These are phyloP conservation scores for Tylopilus microsporus DNA, from an alignment of 1,284 basidiomycete species.

Conservation along the genomic window DNA sequence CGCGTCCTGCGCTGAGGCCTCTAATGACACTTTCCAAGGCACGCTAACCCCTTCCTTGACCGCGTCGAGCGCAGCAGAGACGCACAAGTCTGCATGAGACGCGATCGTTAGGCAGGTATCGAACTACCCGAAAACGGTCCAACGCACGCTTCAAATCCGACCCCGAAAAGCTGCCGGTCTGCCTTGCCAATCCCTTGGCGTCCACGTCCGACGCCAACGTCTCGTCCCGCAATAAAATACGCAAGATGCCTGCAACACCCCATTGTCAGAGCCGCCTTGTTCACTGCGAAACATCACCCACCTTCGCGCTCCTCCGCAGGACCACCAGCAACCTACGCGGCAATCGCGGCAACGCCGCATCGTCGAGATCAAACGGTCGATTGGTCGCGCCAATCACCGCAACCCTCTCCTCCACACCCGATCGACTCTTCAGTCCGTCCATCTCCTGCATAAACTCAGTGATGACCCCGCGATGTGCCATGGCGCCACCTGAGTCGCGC, in stretches of 20 bases:
- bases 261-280: neutral
- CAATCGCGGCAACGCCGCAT: constrained; percentile 78
- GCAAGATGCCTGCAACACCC: constrained; percentile 65
- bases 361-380: constrained; percentile 78
- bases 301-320: constrained; percentile 78
- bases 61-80: constrained; percentile 82
- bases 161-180: constrained; percentile 84
- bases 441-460: constrained; percentile 99
- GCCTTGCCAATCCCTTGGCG: constrained; percentile 57
- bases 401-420: constrained; percentile 72
- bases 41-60: constrained; percentile 78
- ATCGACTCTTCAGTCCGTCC: constrained; percentile 78
- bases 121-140: neutral
- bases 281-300: constrained; percentile 30
- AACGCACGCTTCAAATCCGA: constrained; percentile 88
- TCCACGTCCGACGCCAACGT: constrained; percentile 65
- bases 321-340: constrained; percentile 82
- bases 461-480: constrained; percentile 80
- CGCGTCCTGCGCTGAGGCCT: constrained; percentile 13
- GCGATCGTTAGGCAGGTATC: constrained; percentile 11
- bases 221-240: constrained; percentile 79
- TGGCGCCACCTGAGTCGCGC: constrained; percentile 74
- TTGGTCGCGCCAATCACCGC: constrained; percentile 96
- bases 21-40: constrained; percentile 56
- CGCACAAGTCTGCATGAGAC: constrained; percentile 67